Evolutionary conservation across 2,329 filamentous ascomycete species (phyloP).

Genomic region (Fusarium euwallaceae): DNA sequence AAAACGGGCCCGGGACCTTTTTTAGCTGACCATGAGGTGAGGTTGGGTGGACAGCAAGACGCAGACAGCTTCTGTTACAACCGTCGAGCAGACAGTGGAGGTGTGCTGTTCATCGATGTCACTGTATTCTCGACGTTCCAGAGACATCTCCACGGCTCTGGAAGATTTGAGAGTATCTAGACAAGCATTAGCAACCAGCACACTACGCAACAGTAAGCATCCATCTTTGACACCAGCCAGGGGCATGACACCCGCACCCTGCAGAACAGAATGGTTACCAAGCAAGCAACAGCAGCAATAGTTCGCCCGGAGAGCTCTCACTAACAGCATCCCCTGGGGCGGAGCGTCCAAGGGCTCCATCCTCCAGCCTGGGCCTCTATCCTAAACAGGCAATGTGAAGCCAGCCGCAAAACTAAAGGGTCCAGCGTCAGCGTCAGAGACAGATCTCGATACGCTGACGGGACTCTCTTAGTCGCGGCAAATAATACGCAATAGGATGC

Average conservation of each 20-base stretch:
- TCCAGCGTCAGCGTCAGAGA: constrained; percentile 8
- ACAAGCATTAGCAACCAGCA: constrained; percentile 6
- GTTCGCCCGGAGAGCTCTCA: background rate
- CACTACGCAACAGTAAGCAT: background rate
- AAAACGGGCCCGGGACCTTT: constrained; percentile 31
- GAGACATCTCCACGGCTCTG: background rate
- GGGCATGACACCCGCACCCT: background rate
- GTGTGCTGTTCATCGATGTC: background rate
- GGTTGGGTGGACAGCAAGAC: constrained; percentile 21
- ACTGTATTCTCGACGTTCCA: background rate
- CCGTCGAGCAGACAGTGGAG: constrained; percentile 5
- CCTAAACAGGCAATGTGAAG: background rate
- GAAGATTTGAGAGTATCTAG: background rate
- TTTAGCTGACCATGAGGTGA: constrained; percentile 39
- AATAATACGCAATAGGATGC: constrained; percentile 3
- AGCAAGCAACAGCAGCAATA: background rate
- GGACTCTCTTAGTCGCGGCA: constrained; percentile 2
- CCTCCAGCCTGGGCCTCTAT: background rate
- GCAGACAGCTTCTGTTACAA: constrained; percentile 11
- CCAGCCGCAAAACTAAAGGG: constrained; percentile 11
- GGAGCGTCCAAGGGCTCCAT: background rate
- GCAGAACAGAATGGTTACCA: background rate
- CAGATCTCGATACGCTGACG: constrained; percentile 24
- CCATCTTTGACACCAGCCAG: background rate
- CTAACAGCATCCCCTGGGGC: constrained; percentile 4